Conservation (phyloP, 306 rosid genomes). For the Trifolium fragiferum region DNA sequence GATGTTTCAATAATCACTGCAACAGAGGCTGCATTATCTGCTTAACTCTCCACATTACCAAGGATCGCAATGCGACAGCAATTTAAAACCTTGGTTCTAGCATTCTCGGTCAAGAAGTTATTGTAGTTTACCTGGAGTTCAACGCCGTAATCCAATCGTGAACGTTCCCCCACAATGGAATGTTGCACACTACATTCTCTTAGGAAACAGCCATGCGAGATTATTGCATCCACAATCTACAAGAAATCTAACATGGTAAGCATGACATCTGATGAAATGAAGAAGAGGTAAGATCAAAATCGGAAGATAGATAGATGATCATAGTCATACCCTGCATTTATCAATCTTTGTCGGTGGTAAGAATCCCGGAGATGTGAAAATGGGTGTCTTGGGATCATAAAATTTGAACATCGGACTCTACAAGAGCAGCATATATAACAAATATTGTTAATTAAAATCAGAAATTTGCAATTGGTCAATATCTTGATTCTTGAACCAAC, state of each 20-base stretch:
- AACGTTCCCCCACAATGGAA: slow-evolving; percentile 88
- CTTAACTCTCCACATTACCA: background rate
- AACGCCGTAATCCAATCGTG: slow-evolving; percentile 80
- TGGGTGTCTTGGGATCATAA: slow-evolving; percentile 86
- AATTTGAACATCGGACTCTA: slow-evolving; percentile 79
- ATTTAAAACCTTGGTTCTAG: background rate
- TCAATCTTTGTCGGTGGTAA: slow-evolving; percentile 97
- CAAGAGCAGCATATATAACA: slow-evolving; percentile 28
- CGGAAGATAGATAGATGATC: background rate
- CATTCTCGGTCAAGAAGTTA: background rate
- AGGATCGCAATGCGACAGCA: background rate
- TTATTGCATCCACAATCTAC: slow-evolving; percentile 83
- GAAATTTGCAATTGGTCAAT: slow-evolving; percentile 16
- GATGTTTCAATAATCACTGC: background rate
- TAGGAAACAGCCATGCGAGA: slow-evolving; percentile 93
- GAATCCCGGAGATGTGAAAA: slow-evolving; percentile 90
- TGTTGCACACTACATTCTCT: slow-evolving; percentile 66
- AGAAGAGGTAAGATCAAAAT: slow-evolving; percentile 3
- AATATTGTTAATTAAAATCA: background rate
- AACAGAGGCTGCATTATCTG: background rate
- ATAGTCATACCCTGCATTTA: slow-evolving; percentile 63
- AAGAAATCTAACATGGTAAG: slow-evolving; percentile 43
- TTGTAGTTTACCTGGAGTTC: slow-evolving; percentile 68
- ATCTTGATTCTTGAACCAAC: slow-evolving; percentile 48
- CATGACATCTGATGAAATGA: slow-evolving; percentile 17